Evolutionary conservation across 805 yeast species (phyloP).

Genomic region (Saccharomycopsis babjevae): DNA sequence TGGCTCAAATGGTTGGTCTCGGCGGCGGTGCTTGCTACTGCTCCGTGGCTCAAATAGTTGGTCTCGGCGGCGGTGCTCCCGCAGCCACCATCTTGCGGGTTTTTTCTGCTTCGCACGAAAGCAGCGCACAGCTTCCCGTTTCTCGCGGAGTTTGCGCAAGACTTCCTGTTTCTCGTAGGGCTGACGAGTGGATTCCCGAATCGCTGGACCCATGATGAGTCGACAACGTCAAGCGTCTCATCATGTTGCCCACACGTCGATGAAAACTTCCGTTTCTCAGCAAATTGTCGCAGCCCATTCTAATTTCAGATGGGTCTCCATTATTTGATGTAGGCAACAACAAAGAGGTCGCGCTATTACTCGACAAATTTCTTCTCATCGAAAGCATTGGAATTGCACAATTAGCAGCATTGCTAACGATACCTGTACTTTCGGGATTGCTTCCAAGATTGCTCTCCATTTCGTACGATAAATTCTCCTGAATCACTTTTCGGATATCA

Average conservation of each 20-base stretch:
- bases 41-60: too few species aligned
- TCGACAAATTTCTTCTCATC: background rate
- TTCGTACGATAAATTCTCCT: slow-evolving; percentile 19
- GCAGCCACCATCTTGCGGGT: slow-evolving; percentile 23
- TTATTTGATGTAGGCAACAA: background rate
- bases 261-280: background rate
- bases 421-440: background rate
- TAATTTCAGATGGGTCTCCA: background rate
- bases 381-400: background rate
- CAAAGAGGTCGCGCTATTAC: background rate
- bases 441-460: background rate
- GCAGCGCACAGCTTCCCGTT: slow-evolving; percentile 24
- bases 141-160: background rate
- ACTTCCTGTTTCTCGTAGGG: background rate
- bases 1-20: too few species aligned
- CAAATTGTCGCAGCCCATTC: background rate
- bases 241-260: background rate
- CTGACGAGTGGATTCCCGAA: background rate
- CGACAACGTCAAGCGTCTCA: background rate
- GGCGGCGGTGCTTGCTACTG: too few species aligned
- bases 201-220: background rate
- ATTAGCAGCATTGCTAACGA: background rate
- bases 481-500: slow-evolving; percentile 29
- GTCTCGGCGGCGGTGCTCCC: slow-evolving; percentile 4
- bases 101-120: slow-evolving; percentile 25